Percentiles rank a stretch among this genome's conserved stretches.
These are phyloP conservation scores for Somion occarium DNA, from an alignment of 1,284 basidiomycete species.

Conservation along the genomic window DNA sequence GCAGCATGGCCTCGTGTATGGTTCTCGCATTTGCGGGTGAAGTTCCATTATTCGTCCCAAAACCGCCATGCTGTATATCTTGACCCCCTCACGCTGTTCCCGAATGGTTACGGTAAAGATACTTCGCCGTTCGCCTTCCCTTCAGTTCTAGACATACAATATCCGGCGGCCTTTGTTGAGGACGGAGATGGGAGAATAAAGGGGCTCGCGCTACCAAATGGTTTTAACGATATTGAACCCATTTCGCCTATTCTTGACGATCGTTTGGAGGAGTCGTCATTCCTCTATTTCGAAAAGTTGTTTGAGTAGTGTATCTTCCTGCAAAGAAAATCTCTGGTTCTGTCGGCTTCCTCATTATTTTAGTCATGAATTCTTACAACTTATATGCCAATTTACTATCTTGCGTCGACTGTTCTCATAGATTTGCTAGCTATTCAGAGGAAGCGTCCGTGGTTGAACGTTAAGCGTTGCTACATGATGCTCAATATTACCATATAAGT, in stretches of 20 bases:
- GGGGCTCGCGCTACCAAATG: not conserved
- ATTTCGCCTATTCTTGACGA: not conserved
- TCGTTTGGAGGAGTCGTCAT: not conserved
- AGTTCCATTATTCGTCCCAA: conserved; percentile 15
- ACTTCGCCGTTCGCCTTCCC: conserved; percentile 17
- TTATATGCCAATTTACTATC: too few relatives aligned
- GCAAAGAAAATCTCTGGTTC: too few relatives aligned
- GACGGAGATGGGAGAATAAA: not conserved
- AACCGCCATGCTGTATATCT: conserved; percentile 13
- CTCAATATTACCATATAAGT: too few relatives aligned
- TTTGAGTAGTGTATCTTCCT: too few relatives aligned
- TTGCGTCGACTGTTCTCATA: too few relatives aligned
- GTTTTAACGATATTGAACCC: not conserved
- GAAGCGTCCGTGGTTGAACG: too few relatives aligned
- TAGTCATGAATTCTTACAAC: too few relatives aligned
- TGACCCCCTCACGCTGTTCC: conserved; percentile 16
- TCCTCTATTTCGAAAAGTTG: not conserved
- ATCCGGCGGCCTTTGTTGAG: not conserved
- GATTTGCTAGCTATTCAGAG: too few relatives aligned
- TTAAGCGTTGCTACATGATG: too few relatives aligned
- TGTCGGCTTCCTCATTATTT: too few relatives aligned
- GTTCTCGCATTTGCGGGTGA: conserved; percentile 18
- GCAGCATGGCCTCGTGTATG: conserved; percentile 15
- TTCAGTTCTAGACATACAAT: not conserved
- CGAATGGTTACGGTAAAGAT: conserved; percentile 22